Evolutionary conservation across 2,329 filamentous ascomycete genomes (phyloP).

Genomic region (Pleomassaria siparia): DNA sequence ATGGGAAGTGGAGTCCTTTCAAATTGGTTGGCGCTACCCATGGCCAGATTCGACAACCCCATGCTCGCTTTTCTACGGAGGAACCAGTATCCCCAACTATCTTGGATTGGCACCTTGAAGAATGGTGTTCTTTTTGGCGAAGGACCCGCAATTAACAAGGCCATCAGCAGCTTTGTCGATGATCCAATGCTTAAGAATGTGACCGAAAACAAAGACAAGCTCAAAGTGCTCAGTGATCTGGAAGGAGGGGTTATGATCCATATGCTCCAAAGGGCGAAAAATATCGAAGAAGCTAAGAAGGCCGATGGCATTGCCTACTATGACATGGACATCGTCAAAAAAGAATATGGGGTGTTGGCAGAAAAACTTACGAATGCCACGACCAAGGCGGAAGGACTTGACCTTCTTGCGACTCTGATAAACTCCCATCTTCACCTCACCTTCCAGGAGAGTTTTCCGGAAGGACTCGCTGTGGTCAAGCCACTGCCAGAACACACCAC

Average conservation of each 20-base stretch:
- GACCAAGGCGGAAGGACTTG: constrained; percentile 62
- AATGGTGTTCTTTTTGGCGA: constrained; percentile 73
- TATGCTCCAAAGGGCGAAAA: constrained; percentile 50
- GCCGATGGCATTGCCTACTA: constrained; percentile 78
- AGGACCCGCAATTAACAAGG: constrained; percentile 51
- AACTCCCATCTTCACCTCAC: constrained; percentile 81
- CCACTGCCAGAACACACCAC: constrained; percentile 76
- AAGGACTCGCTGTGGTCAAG: constrained; percentile 79
- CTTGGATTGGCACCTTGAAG: constrained; percentile 71
- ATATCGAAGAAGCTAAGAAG: constrained; percentile 66
- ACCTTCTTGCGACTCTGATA: constrained; percentile 71
- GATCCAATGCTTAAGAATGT: constrained; percentile 56
- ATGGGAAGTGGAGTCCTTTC: constrained; percentile 83
- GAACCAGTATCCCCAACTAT: constrained; percentile 73
- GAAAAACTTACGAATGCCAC: constrained; percentile 57
- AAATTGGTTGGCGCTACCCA: constrained; percentile 80
- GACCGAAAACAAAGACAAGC: constrained; percentile 61
- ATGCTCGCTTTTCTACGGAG: constrained; percentile 72
- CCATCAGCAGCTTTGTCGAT: constrained; percentile 45
- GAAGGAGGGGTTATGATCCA: constrained; percentile 65
- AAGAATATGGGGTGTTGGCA: constrained; percentile 67
- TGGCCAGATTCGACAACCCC: constrained; percentile 73
- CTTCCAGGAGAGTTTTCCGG: constrained; percentile 77
- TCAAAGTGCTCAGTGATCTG: constrained; percentile 56
- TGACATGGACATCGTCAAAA: constrained; percentile 61